A percentile compares a stretch with the other conserved stretches of the same genome.
phyloP scores from a whole-genome alignment of 805 yeast species.

The Groenewaldozyma salmanticensis region DNA sequence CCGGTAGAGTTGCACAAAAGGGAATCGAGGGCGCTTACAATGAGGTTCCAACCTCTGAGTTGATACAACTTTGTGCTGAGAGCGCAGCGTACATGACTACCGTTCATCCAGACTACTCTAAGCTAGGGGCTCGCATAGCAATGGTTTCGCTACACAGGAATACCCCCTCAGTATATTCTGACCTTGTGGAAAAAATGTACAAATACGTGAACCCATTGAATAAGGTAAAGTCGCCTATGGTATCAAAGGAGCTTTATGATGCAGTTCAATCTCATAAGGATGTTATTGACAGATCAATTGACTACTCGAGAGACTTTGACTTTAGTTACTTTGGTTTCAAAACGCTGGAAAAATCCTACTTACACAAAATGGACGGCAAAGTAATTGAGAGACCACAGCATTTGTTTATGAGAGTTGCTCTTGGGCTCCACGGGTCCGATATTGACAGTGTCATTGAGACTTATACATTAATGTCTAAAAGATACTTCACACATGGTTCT shows the following conservation, averaged over 20 bases:
- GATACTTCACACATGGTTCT: conserved; percentile 87
- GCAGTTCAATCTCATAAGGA: conserved; percentile 56
- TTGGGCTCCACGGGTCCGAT: conserved; percentile 77
- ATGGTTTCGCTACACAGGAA: conserved; percentile 91
- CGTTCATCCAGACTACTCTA: conserved; percentile 94
- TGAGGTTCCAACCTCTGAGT: conserved; percentile 90
- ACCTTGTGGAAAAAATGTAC: conserved; percentile 64
- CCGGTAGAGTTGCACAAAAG: conserved; percentile 25
- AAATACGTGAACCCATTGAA: conserved; percentile 76
- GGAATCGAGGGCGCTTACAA: conserved; percentile 67
- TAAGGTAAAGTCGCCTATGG: conserved; percentile 55
- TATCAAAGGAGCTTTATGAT: conserved; percentile 55
- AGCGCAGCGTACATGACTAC: conserved; percentile 98
- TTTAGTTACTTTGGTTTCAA: conserved; percentile 83
- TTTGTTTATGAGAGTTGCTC: conserved; percentile 79
- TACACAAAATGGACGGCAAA: conserved; percentile 51
- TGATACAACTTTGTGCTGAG: conserved; percentile 82
- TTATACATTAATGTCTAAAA: conserved; percentile 76
- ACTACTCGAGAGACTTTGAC: conserved; percentile 65
- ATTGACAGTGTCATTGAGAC: conserved; percentile 65
- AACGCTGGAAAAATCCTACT: conserved; percentile 82
- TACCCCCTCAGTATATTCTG: conserved; percentile 77
- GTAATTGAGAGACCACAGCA: conserved; percentile 91
- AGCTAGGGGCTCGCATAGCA: conserved; percentile 91
- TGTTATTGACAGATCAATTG: conserved; percentile 62